phyloP scores from a whole-genome alignment of 805 yeast genomes.

The Cyberlindnera bimundalis region DNA sequence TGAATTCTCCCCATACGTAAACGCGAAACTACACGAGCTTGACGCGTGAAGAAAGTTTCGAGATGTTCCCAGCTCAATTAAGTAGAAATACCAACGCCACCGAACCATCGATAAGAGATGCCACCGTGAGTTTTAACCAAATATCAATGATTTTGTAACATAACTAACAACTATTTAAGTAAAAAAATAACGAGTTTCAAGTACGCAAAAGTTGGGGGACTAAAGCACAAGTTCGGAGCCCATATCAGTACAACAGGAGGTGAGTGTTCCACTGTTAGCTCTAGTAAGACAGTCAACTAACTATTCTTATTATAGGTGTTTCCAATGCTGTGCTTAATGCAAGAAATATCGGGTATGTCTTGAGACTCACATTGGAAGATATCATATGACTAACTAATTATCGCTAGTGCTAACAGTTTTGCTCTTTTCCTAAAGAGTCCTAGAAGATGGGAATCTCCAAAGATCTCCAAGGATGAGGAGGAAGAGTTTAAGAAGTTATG shows the following conservation, averaged over 20 bases:
- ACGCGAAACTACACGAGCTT: slow-evolving; percentile 4
- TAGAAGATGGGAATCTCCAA: slow-evolving; percentile 86
- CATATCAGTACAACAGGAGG: slow-evolving; percentile 87
- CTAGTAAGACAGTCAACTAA: background rate
- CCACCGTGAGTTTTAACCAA: slow-evolving; percentile 20
- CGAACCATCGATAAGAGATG: slow-evolving; percentile 6
- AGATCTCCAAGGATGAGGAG: slow-evolving; percentile 63
- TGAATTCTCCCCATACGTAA: background rate
- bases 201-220: slow-evolving; percentile 41
- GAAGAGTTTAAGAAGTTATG: slow-evolving; percentile 63
- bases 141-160: too few species aligned
- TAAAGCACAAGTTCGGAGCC: slow-evolving; percentile 72
- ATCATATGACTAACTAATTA: background rate
- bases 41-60: slow-evolving; percentile 1
- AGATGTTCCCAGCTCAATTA: background rate
- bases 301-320: slow-evolving; percentile 35
- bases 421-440: slow-evolving; percentile 91
- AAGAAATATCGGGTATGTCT: slow-evolving; percentile 42
- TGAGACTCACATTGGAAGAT: background rate
- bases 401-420: slow-evolving; percentile 64
- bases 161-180: slow-evolving; percentile 4
- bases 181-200: slow-evolving; percentile 24
- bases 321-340: slow-evolving; percentile 65
- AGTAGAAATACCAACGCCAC: background rate
- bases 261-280: slow-evolving; percentile 6